Evolutionary conservation across 2,329 filamentous ascomycete genomes (phyloP).

Genomic region (Bipolaris zeicola): DNA sequence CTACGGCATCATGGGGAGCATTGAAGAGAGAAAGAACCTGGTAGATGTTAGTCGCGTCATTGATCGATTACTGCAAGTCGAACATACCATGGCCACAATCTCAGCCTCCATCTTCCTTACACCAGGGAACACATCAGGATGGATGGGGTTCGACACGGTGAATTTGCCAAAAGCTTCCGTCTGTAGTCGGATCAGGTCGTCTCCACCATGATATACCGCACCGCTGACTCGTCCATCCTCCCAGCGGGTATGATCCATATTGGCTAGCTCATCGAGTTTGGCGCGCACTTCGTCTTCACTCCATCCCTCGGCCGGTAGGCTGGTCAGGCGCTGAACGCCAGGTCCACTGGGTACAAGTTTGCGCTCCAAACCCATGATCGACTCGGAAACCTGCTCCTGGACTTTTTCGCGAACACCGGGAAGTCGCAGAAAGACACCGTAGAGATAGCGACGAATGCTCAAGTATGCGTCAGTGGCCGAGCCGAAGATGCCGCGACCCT

Average conservation of each 20-base stretch:
- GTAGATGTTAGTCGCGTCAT: constrained; percentile 7
- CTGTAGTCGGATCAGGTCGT: constrained; percentile 80
- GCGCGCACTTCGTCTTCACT: constrained; percentile 75
- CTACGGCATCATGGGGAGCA: constrained; percentile 81
- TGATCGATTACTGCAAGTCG: not conserved
- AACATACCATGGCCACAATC: constrained; percentile 85
- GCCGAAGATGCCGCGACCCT: constrained; percentile 85
- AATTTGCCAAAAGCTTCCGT: constrained; percentile 93
- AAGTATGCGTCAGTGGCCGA: constrained; percentile 76
- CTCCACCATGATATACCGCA: constrained; percentile 93
- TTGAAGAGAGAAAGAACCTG: constrained; percentile 80
- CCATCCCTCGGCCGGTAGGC: constrained; percentile 84
- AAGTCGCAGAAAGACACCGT: constrained; percentile 82
- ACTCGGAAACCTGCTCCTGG: constrained; percentile 79
- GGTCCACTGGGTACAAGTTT: constrained; percentile 80
- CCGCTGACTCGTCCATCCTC: constrained; percentile 94
- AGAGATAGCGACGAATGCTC: constrained; percentile 72
- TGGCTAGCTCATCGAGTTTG: constrained; percentile 78
- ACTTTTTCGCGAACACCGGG: constrained; percentile 88
- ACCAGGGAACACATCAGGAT: constrained; percentile 96
- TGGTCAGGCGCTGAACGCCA: constrained; percentile 73
- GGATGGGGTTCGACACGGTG: constrained; percentile 93
- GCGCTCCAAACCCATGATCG: constrained; percentile 77
- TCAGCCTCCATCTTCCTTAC: constrained; percentile 99
- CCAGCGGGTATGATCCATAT: constrained; percentile 94